Evolutionary conservation across 805 yeast genomes (phyloP).

Genomic region (Lachancea meyersii): DNA sequence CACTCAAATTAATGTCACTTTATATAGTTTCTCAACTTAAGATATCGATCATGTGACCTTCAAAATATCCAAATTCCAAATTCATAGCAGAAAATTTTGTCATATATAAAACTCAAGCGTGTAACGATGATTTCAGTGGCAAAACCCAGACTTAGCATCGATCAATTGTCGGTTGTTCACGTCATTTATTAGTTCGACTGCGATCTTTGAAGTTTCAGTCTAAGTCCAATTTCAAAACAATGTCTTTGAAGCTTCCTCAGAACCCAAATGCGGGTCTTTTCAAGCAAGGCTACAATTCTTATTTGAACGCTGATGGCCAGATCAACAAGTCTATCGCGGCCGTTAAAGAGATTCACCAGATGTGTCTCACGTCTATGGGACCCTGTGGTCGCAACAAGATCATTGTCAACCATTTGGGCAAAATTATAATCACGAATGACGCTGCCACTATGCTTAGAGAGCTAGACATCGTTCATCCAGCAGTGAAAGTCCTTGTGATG

Average conservation of each 20-base stretch:
- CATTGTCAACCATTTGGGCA: constrained; percentile 81
- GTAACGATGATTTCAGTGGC: no score
- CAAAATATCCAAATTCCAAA: no score
- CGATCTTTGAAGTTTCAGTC: neutral
- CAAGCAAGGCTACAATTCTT: constrained; percentile 89
- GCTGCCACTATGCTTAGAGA: constrained; percentile 97
- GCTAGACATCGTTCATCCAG: constrained; percentile 93
- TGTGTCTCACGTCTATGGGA: constrained; percentile 92
- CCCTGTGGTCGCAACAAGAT: constrained; percentile 97
- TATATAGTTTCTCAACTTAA: no score
- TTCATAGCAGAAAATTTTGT: no score
- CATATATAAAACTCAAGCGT: no score
- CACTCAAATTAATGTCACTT: no score
- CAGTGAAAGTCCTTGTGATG: constrained; percentile 92
- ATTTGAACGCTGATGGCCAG: constrained; percentile 89
- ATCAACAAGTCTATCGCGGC: constrained; percentile 89
- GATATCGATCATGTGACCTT: no score
- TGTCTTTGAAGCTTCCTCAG: constrained; percentile 87
- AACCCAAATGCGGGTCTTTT: constrained; percentile 92
- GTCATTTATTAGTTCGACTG: no score
- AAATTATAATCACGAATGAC: constrained; percentile 85
- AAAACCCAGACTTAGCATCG: no score
- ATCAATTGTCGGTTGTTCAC: neutral
- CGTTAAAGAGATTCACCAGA: constrained; percentile 83
- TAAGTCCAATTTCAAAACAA: constrained; percentile 22